Base-by-base conservation (phyloP, 2,329 filamentous ascomycete species). In the Aspergillus hiratsukae region DNA sequence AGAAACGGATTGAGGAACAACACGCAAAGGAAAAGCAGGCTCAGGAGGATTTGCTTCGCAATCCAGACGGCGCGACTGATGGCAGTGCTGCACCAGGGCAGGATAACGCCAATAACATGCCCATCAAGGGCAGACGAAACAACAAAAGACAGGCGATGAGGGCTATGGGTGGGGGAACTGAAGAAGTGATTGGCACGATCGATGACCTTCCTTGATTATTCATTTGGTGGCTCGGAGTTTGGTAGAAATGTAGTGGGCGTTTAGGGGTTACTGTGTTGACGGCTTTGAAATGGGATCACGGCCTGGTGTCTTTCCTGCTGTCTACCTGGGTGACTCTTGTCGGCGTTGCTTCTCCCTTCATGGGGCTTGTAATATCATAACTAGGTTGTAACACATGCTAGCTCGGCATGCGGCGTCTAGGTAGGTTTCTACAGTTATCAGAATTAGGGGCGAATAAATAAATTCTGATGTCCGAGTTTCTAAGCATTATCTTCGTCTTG, bases 1-100 rank as follows among this genome's bases (percentile, higher is more conserved):
- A 75, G 61, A 74, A 72, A 55, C 70, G 69, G 51, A 77, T 80
- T 23, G 76, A 78, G 54, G 73, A 75, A n/a, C 70, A 79, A 53
- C 73, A 78, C 55, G 74, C 72, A 4, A 75, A 75, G 52, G 74
- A 80, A 59, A 76, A 76, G 58, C 67, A 73, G 52, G 70, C 76
- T 7, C 73, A 78, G 56, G 74, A 78, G 51, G 71, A 77, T 41
- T 61, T 74, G 48, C 59, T 78, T 52, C 72, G 70, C 49, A 78
- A 77, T 52, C 75, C 76, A 4, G 69, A 72, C 48, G 73, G 72
- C 17, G 62, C 64, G 1, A 63, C 59, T 19, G 67, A 67, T 57
- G 65, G 66, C 19, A 62, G 64, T 52, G 61, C 65, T 9, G 46
- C 68, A 10, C 43, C 43, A 17, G 67, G 64, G 4, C 68, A 64